Evolutionary conservation across 257 asterid genomes (phyloP).

Genomic region (Pogostemon cablin): DNA sequence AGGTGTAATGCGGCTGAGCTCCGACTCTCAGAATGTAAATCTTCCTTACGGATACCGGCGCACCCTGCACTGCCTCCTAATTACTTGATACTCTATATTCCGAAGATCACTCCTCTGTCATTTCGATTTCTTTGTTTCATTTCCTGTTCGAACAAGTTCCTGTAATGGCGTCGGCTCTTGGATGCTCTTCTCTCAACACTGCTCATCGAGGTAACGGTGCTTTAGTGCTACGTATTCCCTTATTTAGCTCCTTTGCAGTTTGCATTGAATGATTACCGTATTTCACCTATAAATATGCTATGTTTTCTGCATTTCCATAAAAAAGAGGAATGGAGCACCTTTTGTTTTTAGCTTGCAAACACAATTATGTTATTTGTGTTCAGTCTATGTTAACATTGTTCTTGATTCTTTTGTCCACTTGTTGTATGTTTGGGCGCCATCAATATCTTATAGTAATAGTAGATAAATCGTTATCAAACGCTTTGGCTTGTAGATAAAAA

Average conservation of each 20-base stretch:
- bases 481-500: background rate
- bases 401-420: background rate
- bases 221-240: background rate
- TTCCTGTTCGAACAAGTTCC: background rate
- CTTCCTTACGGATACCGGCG: slow-evolving; percentile 1
- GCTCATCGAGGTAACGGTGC: slow-evolving; percentile 35
- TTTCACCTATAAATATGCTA: slow-evolving; percentile 1
- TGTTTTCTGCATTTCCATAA: background rate
- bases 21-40: slow-evolving; percentile 8
- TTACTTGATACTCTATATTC: slow-evolving; percentile 11
- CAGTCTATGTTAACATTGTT: too few species aligned
- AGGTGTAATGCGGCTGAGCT: slow-evolving; percentile 25
- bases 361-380: background rate
- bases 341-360: slow-evolving; percentile 5
- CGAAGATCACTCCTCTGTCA: background rate
- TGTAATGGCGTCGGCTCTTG: slow-evolving; percentile 42
- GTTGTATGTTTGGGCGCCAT: background rate
- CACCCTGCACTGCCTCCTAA: slow-evolving; percentile 24
- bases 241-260: background rate
- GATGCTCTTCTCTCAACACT: slow-evolving; percentile 43
- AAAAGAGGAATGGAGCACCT: background rate
- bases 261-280: background rate
- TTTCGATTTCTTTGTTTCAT: background rate
- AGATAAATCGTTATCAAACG: background rate
- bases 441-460: too few species aligned